Evolutionary conservation across 345 rosid genomes (phyloP), one percentile per base, ranked within the genome.

Genomic region (Citrus hindsii): DNA sequence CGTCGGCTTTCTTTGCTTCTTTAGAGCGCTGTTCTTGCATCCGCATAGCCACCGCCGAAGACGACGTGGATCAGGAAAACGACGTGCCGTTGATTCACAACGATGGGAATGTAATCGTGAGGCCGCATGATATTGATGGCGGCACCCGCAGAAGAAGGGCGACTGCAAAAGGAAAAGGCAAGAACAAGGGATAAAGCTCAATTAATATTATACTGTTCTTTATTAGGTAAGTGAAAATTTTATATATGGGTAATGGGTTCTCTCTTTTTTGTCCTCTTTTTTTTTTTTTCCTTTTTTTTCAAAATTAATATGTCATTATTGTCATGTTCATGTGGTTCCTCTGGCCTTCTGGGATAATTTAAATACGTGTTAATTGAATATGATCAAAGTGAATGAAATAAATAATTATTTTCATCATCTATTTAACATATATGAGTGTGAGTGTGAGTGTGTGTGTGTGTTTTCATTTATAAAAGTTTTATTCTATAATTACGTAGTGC

Each of bases 21-120:
- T 53, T 90, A 6, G 90, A 90, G 32, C 82, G 90, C 7, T 89
- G 92, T 40, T 90, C 90, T 33, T 90, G 94, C 84, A 85, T 90
- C 84, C 88, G 89, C 9, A 89, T 90, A 53, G 84, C 86, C 32
- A 89, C 94, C 1, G 84, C 58, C 33, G 94, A 89, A 21, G 94
- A 88, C 22, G 84, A 75, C 1, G 94, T 86, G 42, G 94, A 88
- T 0, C 58, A 53, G 7, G 58, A 53, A 53, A 84, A 83, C 77
- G 90, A 87, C 37, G 84, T 87, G 6, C 94, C 90, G 2, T 74
- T 90, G 85, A 89, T 88, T 69, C 87, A 79, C 13, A 73, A 82
- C n/a, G 89, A 89, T 24, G 90, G 83, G 9, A 86, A 84, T 76
- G 25, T 55, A 60, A 79, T 71, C 70, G 25, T 55, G 64, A 79